Conservation (phyloP, 805 yeast species). For the Zygoascus bituminiphila region DNA sequence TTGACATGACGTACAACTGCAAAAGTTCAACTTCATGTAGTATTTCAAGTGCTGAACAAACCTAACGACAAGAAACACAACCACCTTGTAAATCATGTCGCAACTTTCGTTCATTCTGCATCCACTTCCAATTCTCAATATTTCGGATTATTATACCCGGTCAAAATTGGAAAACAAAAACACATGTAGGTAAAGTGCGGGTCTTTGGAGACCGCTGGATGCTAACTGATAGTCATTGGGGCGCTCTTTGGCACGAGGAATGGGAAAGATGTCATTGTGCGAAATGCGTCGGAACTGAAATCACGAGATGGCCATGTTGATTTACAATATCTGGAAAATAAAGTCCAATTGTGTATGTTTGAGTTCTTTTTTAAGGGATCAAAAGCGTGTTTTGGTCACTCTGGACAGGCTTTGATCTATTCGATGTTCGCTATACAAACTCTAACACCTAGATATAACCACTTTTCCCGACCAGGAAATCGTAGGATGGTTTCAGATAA, state of each 20-base stretch:
- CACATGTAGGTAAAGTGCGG: slow-evolving; percentile 13
- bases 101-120: slow-evolving; percentile 19
- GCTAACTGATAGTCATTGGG: slow-evolving; percentile 23
- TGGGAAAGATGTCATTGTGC: slow-evolving; percentile 23
- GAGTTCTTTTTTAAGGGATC: background rate
- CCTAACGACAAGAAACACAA: too few species aligned
- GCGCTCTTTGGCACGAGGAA: slow-evolving; percentile 27
- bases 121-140: slow-evolving; percentile 30
- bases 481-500: slow-evolving; percentile 27
- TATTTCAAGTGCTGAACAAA: too few species aligned
- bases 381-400: background rate
- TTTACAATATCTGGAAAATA: slow-evolving; percentile 16
- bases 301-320: slow-evolving; percentile 16
- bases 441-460: slow-evolving; percentile 16
- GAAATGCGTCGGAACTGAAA: slow-evolving; percentile 27
- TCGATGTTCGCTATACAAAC: background rate
- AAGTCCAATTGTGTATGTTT: slow-evolving; percentile 22
- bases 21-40: too few species aligned
- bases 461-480: slow-evolving; percentile 27
- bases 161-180: slow-evolving; percentile 10
- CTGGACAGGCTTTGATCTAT: background rate
- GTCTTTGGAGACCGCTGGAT: background rate
- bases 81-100: background rate
- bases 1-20: too few species aligned
- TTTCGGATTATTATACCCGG: slow-evolving; percentile 29